Evolutionary conservation across 352 stramenopile species (phyloP), one percentile per base, ranked within the genome.

Genomic region (Globisporangium nodosum): DNA sequence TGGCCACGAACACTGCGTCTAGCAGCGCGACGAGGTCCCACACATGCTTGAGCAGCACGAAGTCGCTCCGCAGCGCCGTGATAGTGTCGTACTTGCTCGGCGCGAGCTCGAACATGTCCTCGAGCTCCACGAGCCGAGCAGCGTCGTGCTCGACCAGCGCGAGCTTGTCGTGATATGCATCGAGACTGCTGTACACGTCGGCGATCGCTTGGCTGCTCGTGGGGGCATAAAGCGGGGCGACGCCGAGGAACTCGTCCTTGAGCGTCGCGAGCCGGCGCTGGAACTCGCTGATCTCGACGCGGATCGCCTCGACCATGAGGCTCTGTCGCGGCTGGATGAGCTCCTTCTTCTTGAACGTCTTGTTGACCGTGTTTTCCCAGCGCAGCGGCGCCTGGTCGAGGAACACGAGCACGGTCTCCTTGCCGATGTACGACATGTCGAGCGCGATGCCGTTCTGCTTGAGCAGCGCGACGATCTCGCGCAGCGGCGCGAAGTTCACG

Each of bases 71-170:
- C 18, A 96, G 81, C 49, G 84, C 68, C 8, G 71, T 68, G 21
- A 97, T 81, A 47, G 96, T 73, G n/a, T 91, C 80, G 37, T 87
- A 78, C 30, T 89, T 90, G 21, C 77, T 94, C 1, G 78, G 71
- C 1, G 85, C 66, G 12, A 98, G 70, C 63, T 98, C 95, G 67
- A 98, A 98, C 65, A 98, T 93, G 49, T 98, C 94, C 66, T 98
- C 94, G 13, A 98, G 73, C 53, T 98, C 87, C 37, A 96, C 75
- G 51, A 97, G 72, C 33, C 72, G 73, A n/a, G 71, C 56, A 18
- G 85, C 87, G 68, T 98, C 83, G 0, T 77, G 64, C 62, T 98
- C 94, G 27, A 96, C 73, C 8, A 87, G 65, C 35, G 70, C 54
- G 20, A 98, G 49, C 54, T 89, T 90, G 3, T 56, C 57, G 45